Conservation (phyloP, 2,329 filamentous ascomycete species). For the Cercospora zeae-maydis region DNA sequence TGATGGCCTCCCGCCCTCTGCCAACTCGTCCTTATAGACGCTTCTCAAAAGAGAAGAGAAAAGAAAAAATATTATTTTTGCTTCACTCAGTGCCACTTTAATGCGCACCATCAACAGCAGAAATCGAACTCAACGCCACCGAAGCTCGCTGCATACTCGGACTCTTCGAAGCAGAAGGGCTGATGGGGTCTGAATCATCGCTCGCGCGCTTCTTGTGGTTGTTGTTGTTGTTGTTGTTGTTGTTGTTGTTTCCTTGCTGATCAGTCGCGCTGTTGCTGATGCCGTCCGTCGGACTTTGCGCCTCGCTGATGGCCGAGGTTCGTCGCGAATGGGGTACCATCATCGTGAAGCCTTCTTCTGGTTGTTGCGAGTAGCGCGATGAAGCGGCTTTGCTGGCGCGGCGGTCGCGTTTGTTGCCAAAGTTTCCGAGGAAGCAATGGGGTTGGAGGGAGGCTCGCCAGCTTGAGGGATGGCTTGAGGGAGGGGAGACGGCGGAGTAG, state of each 20-base stretch:
- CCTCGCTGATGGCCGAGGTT: not conserved
- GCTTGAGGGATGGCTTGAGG: not conserved
- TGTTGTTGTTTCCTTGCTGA: too few species aligned
- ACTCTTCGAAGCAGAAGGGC: not conserved
- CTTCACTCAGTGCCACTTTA: too few species aligned
- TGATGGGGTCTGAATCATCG: not conserved
- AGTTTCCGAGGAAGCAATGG: not conserved
- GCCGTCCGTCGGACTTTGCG: not conserved
- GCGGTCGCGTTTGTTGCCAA: conserved; percentile 1
- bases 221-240: too few species aligned
- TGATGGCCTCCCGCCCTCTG: not conserved
- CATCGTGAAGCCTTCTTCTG: not conserved
- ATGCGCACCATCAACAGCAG: not conserved
- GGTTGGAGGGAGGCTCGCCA: not conserved
- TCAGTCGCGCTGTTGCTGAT: not conserved
- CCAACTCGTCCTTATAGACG: not conserved
- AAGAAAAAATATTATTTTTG: too few species aligned
- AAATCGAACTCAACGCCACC: not conserved
- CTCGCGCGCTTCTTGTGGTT: not conserved
- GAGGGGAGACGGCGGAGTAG: not conserved
- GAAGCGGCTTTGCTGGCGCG: conserved; percentile 1
- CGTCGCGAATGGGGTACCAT: not conserved
- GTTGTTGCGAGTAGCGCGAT: not conserved
- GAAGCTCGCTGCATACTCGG: not conserved
- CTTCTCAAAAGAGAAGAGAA: not conserved